A percentile compares a stretch with the other conserved stretches of the same genome.
Conservation (phyloP, 2,329 filamentous ascomycete genomes). For the Penicillium sp. region DNA sequence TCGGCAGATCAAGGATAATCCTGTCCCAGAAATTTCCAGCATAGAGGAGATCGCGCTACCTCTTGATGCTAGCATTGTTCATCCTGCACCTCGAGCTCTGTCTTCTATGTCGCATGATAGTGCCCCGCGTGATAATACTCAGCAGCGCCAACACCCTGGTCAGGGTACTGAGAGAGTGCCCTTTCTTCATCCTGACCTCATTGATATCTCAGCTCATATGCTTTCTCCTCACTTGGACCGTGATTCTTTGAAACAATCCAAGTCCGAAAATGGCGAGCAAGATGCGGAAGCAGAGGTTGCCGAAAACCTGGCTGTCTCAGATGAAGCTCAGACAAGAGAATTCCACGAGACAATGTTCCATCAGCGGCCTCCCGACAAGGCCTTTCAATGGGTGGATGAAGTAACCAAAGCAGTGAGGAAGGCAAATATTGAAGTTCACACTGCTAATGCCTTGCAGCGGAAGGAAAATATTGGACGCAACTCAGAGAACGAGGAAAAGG, state of each 20-base stretch:
- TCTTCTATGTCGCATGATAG: neutral
- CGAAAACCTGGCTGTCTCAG: neutral
- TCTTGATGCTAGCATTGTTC: neutral
- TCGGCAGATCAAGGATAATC: neutral
- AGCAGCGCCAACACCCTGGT: neutral
- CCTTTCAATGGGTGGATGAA: neutral
- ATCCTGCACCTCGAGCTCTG: neutral
- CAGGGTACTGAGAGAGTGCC: neutral
- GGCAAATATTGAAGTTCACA: neutral
- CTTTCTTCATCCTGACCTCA: neutral
- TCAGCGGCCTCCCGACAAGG: neutral
- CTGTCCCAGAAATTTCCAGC: neutral
- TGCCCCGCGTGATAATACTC: neutral
- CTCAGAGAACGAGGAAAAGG: neutral
- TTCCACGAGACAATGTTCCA: constrained; percentile 3
- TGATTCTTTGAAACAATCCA: neutral
- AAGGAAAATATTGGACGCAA: neutral
- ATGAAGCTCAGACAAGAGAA: neutral
- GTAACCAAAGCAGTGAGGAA: neutral
- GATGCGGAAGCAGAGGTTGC: neutral
- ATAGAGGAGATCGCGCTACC: neutral
- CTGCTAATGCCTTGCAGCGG: neutral
- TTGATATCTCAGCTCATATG: constrained; percentile 1
- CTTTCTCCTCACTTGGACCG: neutral
- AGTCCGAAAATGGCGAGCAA: neutral